phyloP scores from a whole-genome alignment of 106 monocot genomes.

The Chionographis japonica region DNA sequence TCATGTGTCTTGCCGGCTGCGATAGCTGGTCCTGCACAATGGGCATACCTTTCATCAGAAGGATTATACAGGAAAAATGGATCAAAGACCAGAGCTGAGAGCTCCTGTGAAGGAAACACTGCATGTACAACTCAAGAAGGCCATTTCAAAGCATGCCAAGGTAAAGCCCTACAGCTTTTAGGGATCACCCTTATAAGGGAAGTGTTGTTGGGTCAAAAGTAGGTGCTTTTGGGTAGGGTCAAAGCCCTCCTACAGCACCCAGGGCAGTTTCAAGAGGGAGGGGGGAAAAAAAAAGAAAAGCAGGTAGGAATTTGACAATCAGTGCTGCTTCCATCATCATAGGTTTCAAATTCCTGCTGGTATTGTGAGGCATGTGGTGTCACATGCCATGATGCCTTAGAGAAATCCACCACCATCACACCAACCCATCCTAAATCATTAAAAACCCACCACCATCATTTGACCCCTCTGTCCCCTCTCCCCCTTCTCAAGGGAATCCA shows the following conservation, averaged over 20 bases:
- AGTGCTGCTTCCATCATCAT: neutral
- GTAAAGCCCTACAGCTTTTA: slow-evolving; percentile 12
- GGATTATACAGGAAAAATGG: too few species aligned
- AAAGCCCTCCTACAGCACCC: too few species aligned
- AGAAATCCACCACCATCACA: neutral
- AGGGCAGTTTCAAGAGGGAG: too few species aligned
- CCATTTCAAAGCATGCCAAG: slow-evolving; percentile 7
- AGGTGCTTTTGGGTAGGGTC: neutral
- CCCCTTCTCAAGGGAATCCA: neutral
- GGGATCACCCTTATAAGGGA: neutral
- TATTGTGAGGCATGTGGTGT: slow-evolving; percentile 10
- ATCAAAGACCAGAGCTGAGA: too few species aligned
- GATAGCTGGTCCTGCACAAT: too few species aligned
- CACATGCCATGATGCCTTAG: slow-evolving; percentile 18
- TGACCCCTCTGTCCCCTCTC: neutral
- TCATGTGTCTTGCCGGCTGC: too few species aligned
- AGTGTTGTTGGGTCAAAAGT: slow-evolving; percentile 6
- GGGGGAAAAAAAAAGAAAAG: too few species aligned
- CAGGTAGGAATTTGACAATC: neutral
- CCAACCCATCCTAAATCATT: neutral
- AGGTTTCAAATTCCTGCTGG: neutral
- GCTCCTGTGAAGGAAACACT: too few species aligned
- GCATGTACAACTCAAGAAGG: too few species aligned
- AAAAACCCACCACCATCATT: slow-evolving; percentile 1
- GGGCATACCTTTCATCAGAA: too few species aligned